phyloP scores from a whole-genome alignment of 257 asterid genomes.

The Plectranthus barbatus region DNA sequence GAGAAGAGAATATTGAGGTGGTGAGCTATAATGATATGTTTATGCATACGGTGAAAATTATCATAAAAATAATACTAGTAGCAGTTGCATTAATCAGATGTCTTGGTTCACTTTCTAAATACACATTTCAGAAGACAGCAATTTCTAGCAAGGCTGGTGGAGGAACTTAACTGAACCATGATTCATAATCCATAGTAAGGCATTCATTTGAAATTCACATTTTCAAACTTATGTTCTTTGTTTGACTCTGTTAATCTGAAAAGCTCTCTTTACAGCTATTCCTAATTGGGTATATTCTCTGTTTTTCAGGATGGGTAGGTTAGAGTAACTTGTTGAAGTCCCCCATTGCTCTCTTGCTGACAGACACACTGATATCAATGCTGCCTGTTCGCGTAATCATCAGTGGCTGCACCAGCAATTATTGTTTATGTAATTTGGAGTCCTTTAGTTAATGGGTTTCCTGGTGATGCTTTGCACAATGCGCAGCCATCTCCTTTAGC shows the following conservation, averaged over 20 bases:
- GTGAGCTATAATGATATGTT: conserved; percentile 20
- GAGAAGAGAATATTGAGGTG: conserved; percentile 24
- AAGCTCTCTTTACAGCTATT: not conserved
- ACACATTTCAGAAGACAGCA: conserved; percentile 31
- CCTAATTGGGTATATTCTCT: not conserved
- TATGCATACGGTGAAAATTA: not conserved
- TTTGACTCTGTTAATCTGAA: not conserved
- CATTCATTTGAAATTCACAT: conserved; percentile 3
- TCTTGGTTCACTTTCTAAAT: not conserved
- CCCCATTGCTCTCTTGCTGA: conserved; percentile 9
- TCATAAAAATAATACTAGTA: too few species aligned
- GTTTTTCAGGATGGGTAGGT: conserved; percentile 28
- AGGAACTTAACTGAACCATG: conserved; percentile 26
- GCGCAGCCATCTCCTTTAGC: conserved; percentile 22
- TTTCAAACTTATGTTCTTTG: not conserved
- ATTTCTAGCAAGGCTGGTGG: conserved; percentile 31
- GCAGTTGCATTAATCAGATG: too few species aligned
- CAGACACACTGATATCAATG: conserved; percentile 14
- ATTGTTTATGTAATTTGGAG: conserved; percentile 13
- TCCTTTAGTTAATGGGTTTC: conserved; percentile 19
- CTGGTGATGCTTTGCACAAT: conserved; percentile 31
- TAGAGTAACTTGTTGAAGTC: conserved; percentile 13
- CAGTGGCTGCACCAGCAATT: conserved; percentile 6
- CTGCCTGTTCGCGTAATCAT: not conserved
- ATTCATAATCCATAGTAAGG: conserved; percentile 21